A percentile compares a stretch with the other conserved stretches of the same genome.
Evolutionary conservation across 192 early-diverging fungal genomes (phyloP).

Genomic region (Podila clonocystis): DNA sequence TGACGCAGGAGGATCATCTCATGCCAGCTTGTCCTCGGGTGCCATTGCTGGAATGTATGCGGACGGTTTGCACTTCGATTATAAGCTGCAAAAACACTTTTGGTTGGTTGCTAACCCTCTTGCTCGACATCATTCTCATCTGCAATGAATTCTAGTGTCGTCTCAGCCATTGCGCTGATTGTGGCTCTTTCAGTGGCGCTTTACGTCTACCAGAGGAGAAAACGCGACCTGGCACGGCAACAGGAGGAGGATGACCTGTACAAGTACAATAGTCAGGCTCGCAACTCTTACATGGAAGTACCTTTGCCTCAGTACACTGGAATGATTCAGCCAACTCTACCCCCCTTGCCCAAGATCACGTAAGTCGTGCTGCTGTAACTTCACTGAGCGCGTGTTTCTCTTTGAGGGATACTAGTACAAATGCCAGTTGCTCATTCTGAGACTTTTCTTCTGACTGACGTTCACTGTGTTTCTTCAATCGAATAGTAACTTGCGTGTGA

Average conservation of each 20-base stretch:
- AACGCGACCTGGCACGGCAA: conserved; percentile 2
- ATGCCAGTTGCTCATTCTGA: neutral
- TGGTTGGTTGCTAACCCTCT: neutral
- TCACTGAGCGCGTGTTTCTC: neutral
- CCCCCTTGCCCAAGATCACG: neutral
- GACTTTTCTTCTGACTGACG: neutral
- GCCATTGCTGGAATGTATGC: neutral
- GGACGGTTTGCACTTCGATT: too few species aligned
- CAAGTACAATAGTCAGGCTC: neutral
- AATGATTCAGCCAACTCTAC: neutral
- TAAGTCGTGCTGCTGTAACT: conserved; percentile 7
- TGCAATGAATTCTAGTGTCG: conserved; percentile 1
- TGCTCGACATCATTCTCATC: neutral
- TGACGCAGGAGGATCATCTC: neutral
- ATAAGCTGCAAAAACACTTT: neutral
- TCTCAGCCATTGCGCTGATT: conserved; percentile 34
- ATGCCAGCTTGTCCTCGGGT: neutral
- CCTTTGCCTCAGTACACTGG: neutral
- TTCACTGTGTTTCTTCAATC: neutral
- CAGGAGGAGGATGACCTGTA: neutral
- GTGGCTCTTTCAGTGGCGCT: conserved; percentile 37
- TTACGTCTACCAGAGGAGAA: conserved; percentile 28
- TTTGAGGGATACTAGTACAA: neutral
- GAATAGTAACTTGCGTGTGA: conserved; percentile 38
- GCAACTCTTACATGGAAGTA: neutral